Evolutionary conservation across 305 asterid species (phyloP).

Genomic region (Fraxinus velutina): DNA sequence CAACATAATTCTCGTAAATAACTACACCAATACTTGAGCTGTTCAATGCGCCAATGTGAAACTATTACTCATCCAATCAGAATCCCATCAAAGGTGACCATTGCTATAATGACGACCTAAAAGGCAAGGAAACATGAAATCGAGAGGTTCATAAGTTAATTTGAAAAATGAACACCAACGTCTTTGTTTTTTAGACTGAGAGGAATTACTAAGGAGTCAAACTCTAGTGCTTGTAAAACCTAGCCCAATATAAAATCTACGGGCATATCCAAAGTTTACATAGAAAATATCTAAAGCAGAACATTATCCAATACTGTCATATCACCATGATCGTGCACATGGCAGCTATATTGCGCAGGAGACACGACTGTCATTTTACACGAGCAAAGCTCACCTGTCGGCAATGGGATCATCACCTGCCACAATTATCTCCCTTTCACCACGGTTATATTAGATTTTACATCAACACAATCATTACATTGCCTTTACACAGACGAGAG

Average conservation of each 20-base stretch:
- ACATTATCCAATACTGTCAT: background rate
- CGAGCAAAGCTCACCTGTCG: background rate
- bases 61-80: background rate
- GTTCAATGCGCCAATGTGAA: background rate
- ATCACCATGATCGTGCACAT: background rate
- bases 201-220: background rate
- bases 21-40: background rate
- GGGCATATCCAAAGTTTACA: background rate
- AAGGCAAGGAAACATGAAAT: background rate
- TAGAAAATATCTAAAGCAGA: background rate
- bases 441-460: background rate
- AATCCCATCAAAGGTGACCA: background rate
- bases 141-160: background rate
- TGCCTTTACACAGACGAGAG: conserved; percentile 7
- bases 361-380: background rate
- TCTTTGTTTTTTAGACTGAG: background rate
- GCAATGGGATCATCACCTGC: background rate
- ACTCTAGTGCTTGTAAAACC: background rate
- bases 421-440: background rate
- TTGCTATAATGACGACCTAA: background rate
- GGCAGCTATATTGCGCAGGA: background rate
- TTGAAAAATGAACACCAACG: background rate
- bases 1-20: background rate
- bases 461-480: conserved; percentile 8
- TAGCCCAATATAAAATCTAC: background rate